Base-by-base conservation (phyloP, 495 filamentous ascomycete species). In the Annulohypoxylon moriforme region DNA sequence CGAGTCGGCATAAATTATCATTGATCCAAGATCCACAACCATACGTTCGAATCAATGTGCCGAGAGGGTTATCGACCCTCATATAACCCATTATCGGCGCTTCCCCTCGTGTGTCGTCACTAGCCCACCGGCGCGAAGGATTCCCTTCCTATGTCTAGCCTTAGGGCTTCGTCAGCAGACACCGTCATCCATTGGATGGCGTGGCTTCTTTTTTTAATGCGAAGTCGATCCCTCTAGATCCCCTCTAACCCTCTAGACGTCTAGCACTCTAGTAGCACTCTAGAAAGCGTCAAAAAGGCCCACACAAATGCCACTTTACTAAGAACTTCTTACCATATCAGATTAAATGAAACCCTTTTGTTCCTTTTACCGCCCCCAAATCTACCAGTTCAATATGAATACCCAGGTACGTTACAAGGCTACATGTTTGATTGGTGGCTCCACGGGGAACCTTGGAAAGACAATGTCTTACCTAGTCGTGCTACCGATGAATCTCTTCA, bases 401-500 rank as follows among this genome's bases (percentile, higher is more conserved):
- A 27, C 8, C 25, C 36, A 13, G 38, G 22, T n/a, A 14, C 58
- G 4, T 53, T n/a, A 31, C 65, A 57, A 62, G 50, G 29, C 66
- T 53, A 46, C 14, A 59, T 59, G 64, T 72, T 68, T 72, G 60
- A 72, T 72, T 68, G 65, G 57, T 60, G 55, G 70, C 60, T 50
- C 70, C 60, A 58, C 55, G 47, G 42, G 14, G 31, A 46, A 44
- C 40, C 40, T 44, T 18, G n/a, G 38, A 44, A 44, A 10, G 36
- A 61, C 33, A 67, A 65, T 53, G 61, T 61, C 58, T 68, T 31
- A 61, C 64, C 7, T 49, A 64, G 14, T 68, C 29, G 49, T 72
- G 16, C 50, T 9, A 72, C 57, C 24, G 2, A 46, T 20, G 42
- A 36, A 44, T 55, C 34, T 67, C 52, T 62, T 58, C 20, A 47